Conservation (phyloP, 805 yeast genomes). For the Barnettozyma vustinii region DNA sequence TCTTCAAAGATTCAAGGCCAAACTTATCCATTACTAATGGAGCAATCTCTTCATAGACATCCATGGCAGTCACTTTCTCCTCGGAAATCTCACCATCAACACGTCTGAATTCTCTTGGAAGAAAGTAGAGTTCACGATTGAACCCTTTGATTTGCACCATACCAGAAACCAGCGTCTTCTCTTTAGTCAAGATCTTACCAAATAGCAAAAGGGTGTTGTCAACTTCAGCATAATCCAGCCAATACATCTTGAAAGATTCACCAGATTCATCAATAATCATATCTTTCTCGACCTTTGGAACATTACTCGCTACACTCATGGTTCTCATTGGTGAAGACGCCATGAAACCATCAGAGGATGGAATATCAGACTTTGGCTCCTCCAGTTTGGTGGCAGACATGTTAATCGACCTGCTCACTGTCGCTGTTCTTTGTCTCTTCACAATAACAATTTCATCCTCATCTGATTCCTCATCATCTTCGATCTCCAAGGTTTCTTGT, state of each 20-base stretch:
- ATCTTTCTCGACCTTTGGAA: conserved; percentile 19
- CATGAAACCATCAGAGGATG: conserved; percentile 6
- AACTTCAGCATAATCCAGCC: conserved; percentile 86
- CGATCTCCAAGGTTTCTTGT: conserved; percentile 30
- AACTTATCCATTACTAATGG: conserved; percentile 58
- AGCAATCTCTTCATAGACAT: conserved; percentile 72
- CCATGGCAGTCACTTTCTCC: conserved; percentile 45
- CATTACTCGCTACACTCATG: background rate
- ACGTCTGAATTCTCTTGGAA: conserved; percentile 57
- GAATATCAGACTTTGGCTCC: conserved; percentile 1
- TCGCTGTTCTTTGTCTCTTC: conserved; percentile 43
- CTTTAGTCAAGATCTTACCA: conserved; percentile 68
- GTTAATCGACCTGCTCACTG: conserved; percentile 38
- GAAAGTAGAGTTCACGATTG: conserved; percentile 65
- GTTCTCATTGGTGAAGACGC: conserved; percentile 19
- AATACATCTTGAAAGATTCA: conserved; percentile 62
- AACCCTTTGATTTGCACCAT: conserved; percentile 71
- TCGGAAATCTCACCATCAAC: conserved; percentile 38
- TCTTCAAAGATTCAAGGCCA: conserved; percentile 56
- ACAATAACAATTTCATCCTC: conserved; percentile 57
- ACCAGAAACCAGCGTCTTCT: conserved; percentile 60
- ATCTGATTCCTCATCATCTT: conserved; percentile 35
- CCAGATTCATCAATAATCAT: conserved; percentile 25
- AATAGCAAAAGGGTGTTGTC: conserved; percentile 64
- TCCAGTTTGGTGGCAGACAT: conserved; percentile 29